Conservation (phyloP, 768 basidiomycete species). For the Boletus edulis region DNA sequence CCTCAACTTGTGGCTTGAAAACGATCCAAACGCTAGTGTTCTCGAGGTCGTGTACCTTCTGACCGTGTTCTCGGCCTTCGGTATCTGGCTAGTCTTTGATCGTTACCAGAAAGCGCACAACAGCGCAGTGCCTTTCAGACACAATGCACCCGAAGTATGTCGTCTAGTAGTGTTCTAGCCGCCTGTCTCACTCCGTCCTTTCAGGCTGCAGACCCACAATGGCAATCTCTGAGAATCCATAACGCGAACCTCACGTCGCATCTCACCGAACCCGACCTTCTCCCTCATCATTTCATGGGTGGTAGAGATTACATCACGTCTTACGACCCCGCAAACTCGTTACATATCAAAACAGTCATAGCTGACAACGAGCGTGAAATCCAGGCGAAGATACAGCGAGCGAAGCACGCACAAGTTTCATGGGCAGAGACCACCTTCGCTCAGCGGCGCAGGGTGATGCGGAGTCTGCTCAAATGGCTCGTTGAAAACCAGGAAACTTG, state of each 20-base stretch:
- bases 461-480: conserved; percentile 89
- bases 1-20: conserved; percentile 45
- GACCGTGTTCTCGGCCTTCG: conserved; percentile 68
- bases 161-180: not conserved
- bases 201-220: conserved; percentile 59
- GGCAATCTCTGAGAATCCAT: conserved; percentile 51
- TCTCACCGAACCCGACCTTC: conserved; percentile 48
- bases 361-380: conserved; percentile 78
- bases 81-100: conserved; percentile 76
- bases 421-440: conserved; percentile 79
- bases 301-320: conserved; percentile 78
- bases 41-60: conserved; percentile 67
- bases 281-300: conserved; percentile 44
- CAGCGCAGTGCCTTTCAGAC: conserved; percentile 66
- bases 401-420: conserved; percentile 61
- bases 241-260: conserved; percentile 69
- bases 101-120: conserved; percentile 74
- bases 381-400: conserved; percentile 61
- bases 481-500: conserved; percentile 87
- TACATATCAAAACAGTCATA: conserved; percentile 74
- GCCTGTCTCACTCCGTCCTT: conserved; percentile 15
- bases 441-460: conserved; percentile 77
- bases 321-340: conserved; percentile 87
- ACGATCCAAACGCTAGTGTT: conserved; percentile 46
- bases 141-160: conserved; percentile 57